Base-by-base conservation (phyloP, 495 filamentous ascomycete species). In the Penicillium simplicissimum region DNA sequence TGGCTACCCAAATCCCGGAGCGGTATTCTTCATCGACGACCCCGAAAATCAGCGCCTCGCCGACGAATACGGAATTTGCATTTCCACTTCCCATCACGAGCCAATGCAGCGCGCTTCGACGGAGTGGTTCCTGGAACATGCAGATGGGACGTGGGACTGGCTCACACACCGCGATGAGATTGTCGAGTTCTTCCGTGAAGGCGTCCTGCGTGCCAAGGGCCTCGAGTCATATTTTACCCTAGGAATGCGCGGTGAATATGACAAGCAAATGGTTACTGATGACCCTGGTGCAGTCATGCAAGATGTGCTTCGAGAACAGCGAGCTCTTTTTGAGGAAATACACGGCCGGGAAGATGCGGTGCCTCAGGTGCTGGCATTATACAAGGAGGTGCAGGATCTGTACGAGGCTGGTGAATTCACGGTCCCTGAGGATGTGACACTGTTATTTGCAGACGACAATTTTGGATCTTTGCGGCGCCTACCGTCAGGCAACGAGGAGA, bases 371-470 rank as follows among this genome's bases (percentile, higher is more conserved):
- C 90, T 88, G 86, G 89, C 88, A 60, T 74, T 90, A 47, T 90
- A 89, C 65, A 88, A 89, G 64, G 86, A 90, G 64, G 85, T 90
- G 23, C 87, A 87, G 73, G 82, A 82, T 23, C 89, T 92, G 61
- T 85, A 86, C 57, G 82, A 86, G 48, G 73, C 81, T 13, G 89
- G 88, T 3, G 61, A 67, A 28, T 78, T 92, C 53, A 72, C 75
- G 6, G 86, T 91, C 4, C 88, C 88, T 1, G 89, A 93, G 40
- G 83, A 90, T 63, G 81, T 93, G 49, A 92, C 88, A 1, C 75
- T 93, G 31, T 73, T 92, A 10, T 92, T 87, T 82, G 81, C 88
- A 0, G 89, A 93, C 70, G 90, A 93, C 67, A 92, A 91, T 71
- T 90, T 82, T 81, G 87, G 88, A 9, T 88, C 89, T 69, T 73